Base-by-base conservation (phyloP, 495 filamentous ascomycete species). In the Articulospora tetracladia region DNA sequence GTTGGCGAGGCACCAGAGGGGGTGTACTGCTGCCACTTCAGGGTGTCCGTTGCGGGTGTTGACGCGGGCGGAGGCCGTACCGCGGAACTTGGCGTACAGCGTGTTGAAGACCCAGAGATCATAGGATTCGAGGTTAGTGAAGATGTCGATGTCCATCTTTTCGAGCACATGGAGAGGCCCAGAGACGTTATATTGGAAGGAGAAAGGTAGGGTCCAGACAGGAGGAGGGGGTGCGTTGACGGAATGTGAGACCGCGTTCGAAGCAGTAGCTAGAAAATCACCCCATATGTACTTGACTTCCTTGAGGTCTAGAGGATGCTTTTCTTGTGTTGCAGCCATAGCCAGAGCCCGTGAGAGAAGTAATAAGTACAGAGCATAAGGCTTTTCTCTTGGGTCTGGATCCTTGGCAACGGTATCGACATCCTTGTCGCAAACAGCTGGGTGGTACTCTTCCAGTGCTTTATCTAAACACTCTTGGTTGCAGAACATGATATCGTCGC, bases 61-160 rank as follows among this genome's bases (percentile, higher is more conserved):
- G 56, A 94, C 82, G 7, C 91, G 78, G 2, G 91, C 94, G 2
- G 90, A 94, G 0, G 94, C 93, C 0, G 92, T 94, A 41, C 91
- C 93, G 10, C 94, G 83, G 74, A 97, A 97, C 70, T 98, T 98
- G 53, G 88, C 84, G 72, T 92, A 94, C 6, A 96, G 80, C 0
- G 93, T 97, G 71, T 97, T 96, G 66, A 95, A 79, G 8, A 97
- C 83, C 94, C 94, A 98, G n/a, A 88, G 77, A 60, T 97, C 93
- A 71, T 91, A 89, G 17, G 76, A 68, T 0, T 70, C 72, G 27
- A 87, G 76, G 1, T 80, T 76, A 19, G 78, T 76, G 75, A 91
- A 98, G 48, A 92, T 89, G 66, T 97, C 86, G 12, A 96, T 78
- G 55, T 90, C 89, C 89, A 98, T 93, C 71, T 92, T 92, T 67